Evolutionary conservation across 164 flowering plant species (phyloP).

Genomic region (Annona cherimola): DNA sequence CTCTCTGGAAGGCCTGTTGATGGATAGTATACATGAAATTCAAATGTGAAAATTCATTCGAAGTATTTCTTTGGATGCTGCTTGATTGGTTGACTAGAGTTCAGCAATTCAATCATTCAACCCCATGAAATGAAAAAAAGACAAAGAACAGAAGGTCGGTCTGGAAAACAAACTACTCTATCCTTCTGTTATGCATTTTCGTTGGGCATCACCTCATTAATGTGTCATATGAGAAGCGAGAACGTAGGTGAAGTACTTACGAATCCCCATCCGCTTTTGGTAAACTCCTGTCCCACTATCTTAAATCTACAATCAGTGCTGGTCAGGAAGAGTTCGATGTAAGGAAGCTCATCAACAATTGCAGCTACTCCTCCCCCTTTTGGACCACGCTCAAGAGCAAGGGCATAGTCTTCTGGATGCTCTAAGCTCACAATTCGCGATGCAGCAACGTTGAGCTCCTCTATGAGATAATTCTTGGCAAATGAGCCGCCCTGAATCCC

Average conservation of each 20-base stretch:
- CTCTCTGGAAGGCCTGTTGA: conserved; percentile 78
- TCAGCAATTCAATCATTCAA: not conserved
- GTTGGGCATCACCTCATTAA: not conserved
- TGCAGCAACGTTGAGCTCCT: conserved; percentile 60
- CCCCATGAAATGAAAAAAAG: not conserved
- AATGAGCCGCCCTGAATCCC: conserved; percentile 88
- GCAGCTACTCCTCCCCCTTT: conserved; percentile 74
- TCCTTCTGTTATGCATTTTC: not conserved
- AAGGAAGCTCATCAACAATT: conserved; percentile 91
- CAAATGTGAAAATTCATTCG: not conserved
- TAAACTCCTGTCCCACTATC: conserved; percentile 81
- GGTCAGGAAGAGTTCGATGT: conserved; percentile 63
- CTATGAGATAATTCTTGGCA: conserved; percentile 55
- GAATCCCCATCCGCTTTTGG: conserved; percentile 94
- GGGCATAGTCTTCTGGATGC: conserved; percentile 35
- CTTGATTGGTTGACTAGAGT: not conserved
- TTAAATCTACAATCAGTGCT: conserved; percentile 45
- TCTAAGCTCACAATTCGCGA: conserved; percentile 47
- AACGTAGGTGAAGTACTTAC: conserved; percentile 41
- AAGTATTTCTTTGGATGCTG: not conserved
- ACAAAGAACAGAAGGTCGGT: not conserved
- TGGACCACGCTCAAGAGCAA: conserved; percentile 59
- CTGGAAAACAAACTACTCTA: not conserved
- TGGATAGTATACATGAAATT: not conserved
- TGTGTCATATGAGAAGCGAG: not conserved